Percentiles rank a stretch among this genome's conserved stretches.
These are phyloP conservation scores for Tetrahymena elliotti DNA, from an alignment of 73 alveolate genomes.

Conservation along the genomic window DNA sequence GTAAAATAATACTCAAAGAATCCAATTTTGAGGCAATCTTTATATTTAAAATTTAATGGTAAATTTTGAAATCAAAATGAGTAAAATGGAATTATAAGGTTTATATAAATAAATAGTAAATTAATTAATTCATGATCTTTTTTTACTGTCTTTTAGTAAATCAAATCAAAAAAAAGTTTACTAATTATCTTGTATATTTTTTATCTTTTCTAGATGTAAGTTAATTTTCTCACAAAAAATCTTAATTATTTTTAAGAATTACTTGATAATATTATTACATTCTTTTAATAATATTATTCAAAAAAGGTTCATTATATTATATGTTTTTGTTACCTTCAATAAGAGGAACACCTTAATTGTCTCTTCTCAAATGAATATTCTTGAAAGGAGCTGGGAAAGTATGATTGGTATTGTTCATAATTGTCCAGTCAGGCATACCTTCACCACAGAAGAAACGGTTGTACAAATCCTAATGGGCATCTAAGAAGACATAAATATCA, in stretches of 20 bases:
- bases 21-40: constrained; percentile 60
- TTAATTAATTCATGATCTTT: too few relatives aligned
- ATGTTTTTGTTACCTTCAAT: background rate
- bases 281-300: background rate
- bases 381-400: constrained; percentile 29
- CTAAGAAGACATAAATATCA: constrained; percentile 77
- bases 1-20: constrained; percentile 59
- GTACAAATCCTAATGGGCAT: constrained; percentile 82
- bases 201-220: background rate
- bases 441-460: constrained; percentile 85
- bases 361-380: constrained; percentile 23
- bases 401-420: constrained; percentile 35
- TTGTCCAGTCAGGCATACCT: constrained; percentile 83
- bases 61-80: background rate
- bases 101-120: too few relatives aligned
- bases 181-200: background rate
- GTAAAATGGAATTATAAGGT: background rate
- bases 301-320: background rate
- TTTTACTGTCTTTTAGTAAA: too few relatives aligned
- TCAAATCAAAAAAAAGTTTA: too few relatives aligned
- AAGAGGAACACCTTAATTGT: constrained; percentile 49
- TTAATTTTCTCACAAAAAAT: too few relatives aligned
- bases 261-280: background rate
- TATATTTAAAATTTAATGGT: background rate
- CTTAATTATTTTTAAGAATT: background rate